phyloP scores from a whole-genome alignment of 495 filamentous ascomycete species.

The Penicillium odoratum region DNA sequence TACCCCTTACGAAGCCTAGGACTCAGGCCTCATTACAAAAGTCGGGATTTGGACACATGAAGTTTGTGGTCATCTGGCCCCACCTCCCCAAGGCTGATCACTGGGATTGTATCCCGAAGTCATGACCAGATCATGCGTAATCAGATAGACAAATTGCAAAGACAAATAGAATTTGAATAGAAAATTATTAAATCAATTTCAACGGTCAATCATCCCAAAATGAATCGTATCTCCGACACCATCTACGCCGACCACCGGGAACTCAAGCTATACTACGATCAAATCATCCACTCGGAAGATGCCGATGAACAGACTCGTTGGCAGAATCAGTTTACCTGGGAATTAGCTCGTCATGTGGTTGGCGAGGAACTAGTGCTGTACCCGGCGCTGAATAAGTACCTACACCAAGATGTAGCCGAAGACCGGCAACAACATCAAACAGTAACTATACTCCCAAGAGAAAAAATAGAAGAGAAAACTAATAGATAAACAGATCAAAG shows the following conservation, averaged over 20 bases:
- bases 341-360: constrained; percentile 63
- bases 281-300: constrained; percentile 50
- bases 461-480: constrained; percentile 24
- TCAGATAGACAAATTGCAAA: not conserved
- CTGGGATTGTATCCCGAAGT: not conserved
- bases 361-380: constrained; percentile 68
- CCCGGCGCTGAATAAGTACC: constrained; percentile 61
- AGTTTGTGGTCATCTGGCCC: not conserved
- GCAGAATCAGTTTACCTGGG: constrained; percentile 69
- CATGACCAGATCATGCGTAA: not conserved
- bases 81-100: not conserved
- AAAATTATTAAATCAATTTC: too few species aligned
- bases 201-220: not conserved
- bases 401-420: constrained; percentile 50
- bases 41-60: not conserved
- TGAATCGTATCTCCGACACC: constrained; percentile 23
- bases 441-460: constrained; percentile 30
- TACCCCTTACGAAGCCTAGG: not conserved
- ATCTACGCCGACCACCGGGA: constrained; percentile 57
- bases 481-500: constrained; percentile 54
- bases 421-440: constrained; percentile 57
- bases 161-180: too few species aligned
- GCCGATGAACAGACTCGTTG: constrained; percentile 51
- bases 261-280: constrained; percentile 57
- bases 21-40: not conserved